Conservation (phyloP, 2,329 filamentous ascomycete genomes). For the Aspergillus persii region DNA sequence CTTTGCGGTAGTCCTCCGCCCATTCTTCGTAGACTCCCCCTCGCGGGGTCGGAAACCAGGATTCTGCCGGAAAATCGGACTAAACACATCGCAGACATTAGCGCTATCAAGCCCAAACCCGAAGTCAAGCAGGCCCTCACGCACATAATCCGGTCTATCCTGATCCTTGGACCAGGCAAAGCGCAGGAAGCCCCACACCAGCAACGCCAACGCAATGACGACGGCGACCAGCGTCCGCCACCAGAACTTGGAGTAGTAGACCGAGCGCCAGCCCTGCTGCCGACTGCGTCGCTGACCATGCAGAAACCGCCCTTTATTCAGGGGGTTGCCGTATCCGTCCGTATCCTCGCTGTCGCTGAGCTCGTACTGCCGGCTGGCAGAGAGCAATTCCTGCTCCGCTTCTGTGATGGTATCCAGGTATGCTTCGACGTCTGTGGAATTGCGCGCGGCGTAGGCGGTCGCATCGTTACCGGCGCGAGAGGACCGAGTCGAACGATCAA, state of each 20-base stretch:
- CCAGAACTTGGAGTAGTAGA: slow-evolving; percentile 20
- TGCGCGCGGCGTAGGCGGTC: slow-evolving; percentile 16
- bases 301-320: slow-evolving; percentile 2
- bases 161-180: slow-evolving; percentile 9
- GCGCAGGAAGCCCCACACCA: slow-evolving; percentile 21
- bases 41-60: slow-evolving; percentile 75
- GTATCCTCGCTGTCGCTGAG: slow-evolving; percentile 14
- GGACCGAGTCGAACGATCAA: slow-evolving; percentile 10
- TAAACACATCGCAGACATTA: slow-evolving; percentile 10
- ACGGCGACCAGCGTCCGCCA: slow-evolving; percentile 24
- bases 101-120: not conserved
- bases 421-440: slow-evolving; percentile 21
- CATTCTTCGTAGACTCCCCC: slow-evolving; percentile 70
- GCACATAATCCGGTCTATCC: slow-evolving; percentile 11
- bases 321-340: slow-evolving; percentile 9
- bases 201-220: slow-evolving; percentile 13
- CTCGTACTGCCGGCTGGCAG: slow-evolving; percentile 19
- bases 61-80: slow-evolving; percentile 52
- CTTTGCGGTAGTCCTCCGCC: slow-evolving; percentile 76
- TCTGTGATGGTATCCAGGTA: slow-evolving; percentile 24
- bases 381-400: slow-evolving; percentile 23
- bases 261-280: slow-evolving; percentile 16
- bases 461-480: slow-evolving; percentile 5
- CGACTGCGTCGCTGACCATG: slow-evolving; percentile 1
- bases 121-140: not conserved